Conservation (phyloP, 2,329 filamentous ascomycete genomes). For the Sclerotinia spermophila region DNA sequence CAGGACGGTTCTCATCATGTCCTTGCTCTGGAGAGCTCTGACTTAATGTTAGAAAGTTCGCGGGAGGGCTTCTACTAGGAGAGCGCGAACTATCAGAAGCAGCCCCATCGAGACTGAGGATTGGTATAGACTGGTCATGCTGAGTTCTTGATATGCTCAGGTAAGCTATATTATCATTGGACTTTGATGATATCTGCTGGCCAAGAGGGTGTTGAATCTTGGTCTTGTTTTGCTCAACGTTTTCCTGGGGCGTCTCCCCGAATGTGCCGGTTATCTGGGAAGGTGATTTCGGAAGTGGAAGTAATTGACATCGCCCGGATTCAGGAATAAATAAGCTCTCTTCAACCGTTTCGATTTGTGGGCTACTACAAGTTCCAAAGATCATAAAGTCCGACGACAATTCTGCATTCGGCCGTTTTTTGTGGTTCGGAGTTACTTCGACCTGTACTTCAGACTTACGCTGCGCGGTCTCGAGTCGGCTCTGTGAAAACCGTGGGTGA, state of each 20-base stretch:
- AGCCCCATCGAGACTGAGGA: neutral
- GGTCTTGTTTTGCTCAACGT: neutral
- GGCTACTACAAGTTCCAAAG: conserved; percentile 24
- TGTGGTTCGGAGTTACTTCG: conserved; percentile 23
- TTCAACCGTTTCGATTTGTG: neutral
- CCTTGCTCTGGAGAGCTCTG: neutral
- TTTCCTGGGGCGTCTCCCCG: neutral
- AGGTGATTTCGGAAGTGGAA: neutral
- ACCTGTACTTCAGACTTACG: conserved; percentile 28
- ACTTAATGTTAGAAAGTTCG: neutral
- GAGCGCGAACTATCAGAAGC: neutral
- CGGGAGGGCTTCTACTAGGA: neutral
- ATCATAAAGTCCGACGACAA: conserved; percentile 25
- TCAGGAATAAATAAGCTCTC: neutral
- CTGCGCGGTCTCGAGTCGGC: conserved; percentile 23
- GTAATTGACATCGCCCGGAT: neutral
- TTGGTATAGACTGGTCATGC: neutral
- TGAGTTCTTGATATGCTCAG: neutral
- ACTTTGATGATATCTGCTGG: neutral
- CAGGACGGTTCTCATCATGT: neutral
- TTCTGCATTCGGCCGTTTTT: conserved; percentile 4
- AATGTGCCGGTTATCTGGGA: neutral
- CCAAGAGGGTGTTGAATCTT: neutral
- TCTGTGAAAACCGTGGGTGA: conserved; percentile 16
- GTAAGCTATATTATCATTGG: neutral